Conservation (phyloP, 2,329 filamentous ascomycete species). For the Trichoderma citrinoviride region DNA sequence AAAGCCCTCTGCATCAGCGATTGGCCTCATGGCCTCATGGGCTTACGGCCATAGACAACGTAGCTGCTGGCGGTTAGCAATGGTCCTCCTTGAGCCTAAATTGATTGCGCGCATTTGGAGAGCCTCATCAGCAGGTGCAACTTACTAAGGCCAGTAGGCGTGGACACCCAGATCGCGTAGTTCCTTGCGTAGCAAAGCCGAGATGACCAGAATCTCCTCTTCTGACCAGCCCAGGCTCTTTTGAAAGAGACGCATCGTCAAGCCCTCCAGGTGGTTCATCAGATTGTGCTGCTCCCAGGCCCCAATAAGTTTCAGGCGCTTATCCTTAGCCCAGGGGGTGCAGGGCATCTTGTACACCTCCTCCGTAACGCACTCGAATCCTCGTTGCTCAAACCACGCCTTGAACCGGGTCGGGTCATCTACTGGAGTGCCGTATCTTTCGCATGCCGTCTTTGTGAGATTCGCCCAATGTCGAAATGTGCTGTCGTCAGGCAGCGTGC, state of each 20-base stretch:
- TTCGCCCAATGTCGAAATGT: constrained; percentile 27
- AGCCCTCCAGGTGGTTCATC: constrained; percentile 30
- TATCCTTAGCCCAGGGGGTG: constrained; percentile 49
- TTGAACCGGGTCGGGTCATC: constrained; percentile 30
- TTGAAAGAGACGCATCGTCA: constrained; percentile 36
- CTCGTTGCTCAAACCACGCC: constrained; percentile 45
- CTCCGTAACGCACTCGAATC: constrained; percentile 50
- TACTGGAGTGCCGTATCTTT: constrained; percentile 32
- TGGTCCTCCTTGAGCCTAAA: background rate
- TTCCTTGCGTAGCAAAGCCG: constrained; percentile 32
- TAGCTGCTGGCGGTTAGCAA: constrained; percentile 22
- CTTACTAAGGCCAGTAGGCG: constrained; percentile 36
- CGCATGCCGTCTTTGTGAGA: constrained; percentile 29
- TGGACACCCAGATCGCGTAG: constrained; percentile 32
- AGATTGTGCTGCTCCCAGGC: constrained; percentile 28
- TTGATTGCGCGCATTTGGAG: background rate
- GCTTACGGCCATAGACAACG: constrained; percentile 25
- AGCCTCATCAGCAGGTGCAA: constrained; percentile 4
- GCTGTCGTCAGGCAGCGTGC: constrained; percentile 30
- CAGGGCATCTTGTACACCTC: constrained; percentile 46
- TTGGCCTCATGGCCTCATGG: constrained; percentile 10
- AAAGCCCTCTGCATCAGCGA: background rate
- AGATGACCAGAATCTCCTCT: constrained; percentile 31
- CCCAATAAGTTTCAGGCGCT: constrained; percentile 49
- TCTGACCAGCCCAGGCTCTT: constrained; percentile 33